Base-by-base conservation (phyloP, 176 grass and related monocot species). In the Luzula sylvatica region DNA sequence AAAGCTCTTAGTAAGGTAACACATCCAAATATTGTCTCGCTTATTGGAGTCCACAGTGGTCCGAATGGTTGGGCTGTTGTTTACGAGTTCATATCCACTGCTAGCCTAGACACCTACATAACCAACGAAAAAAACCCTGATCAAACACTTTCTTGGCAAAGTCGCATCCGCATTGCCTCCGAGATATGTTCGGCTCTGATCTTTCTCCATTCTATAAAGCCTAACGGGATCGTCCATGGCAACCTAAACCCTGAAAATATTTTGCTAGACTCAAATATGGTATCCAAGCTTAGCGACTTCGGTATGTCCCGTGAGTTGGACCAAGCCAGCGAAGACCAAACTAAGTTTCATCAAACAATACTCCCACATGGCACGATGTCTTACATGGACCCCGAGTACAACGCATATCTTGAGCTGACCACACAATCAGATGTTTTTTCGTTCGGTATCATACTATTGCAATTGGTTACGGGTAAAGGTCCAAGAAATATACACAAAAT, bases 231-330 rank as follows among this genome's bases (percentile, higher is more conserved):
- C 3, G 76, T 65, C 23, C 87, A 92, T 71, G 76, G 87, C 7
- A 76, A 92, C 58, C 55, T 92, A 7, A 92, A 92, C 50, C 87
- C 87, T 18, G 76, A 72, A 11, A 92, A 85, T 49, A 32, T 92
- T 3, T 80, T 92, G 9, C 81, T 92, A n/a, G 76, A 74, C 2
- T 15, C 29, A 12, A 75, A 67, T 55, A 71, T 71, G 23, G 22
- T 55, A 12, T 48, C 50, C 40, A 92, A 92, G 61, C 76, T 92
- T 15, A 71, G 76, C 11, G 87, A 92, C 51, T 78, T 85, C 12
- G 83, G 88, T 16, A 87, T 87, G 15, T 80, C 71, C 14, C 83
- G 83, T 26, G 14, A 71, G 26, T 53, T 94, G 4, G 46, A 75
- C 26, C 47, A 74, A 45, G 75, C 82, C 20, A 77, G 76, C 39